Evolutionary conservation across 495 filamentous ascomycete species (phyloP), one percentile per base, ranked within the genome.

Genomic region (Penicillium psychrofluorescens): DNA sequence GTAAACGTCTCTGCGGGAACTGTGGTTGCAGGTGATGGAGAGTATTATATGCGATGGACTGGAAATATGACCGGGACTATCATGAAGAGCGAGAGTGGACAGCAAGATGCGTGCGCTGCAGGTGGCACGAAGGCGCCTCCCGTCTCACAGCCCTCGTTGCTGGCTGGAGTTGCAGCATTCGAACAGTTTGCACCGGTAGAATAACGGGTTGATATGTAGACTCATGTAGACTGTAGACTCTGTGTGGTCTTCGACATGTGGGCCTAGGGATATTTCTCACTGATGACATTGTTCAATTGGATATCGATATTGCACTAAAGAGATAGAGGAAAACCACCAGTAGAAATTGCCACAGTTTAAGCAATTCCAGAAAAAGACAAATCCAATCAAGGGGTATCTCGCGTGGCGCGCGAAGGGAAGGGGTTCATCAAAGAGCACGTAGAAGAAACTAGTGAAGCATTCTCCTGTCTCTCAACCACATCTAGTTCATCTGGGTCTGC

Each of bases 31-130:
- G 54, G 44, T 2, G 54, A 59, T 38, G 45, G 41, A 6, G 35
- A 45, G 45, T 48, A 49, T 31, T 57, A 63, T 47, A 44, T 55
- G 12, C 43, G 61, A 9, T 67, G 58, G 55, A 55, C 50, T 9
- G 64, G 57, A 22, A 16, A 43, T 7, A 31, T 62, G 41, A 30
- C 40, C 1, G 56, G 63, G 14, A 53, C 50, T 33, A n/a, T 60
- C 11, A 29, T 50, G 2, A 29, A 39, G 29, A 14, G 8, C 38
- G 38, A 33, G 31, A 13, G 14, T 14, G 27, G 36, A 11, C n/a
- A 11, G 37, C 11, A 36, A 9, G 27, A n/a, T 11, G 7, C 27
- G 0, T 30, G 38, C 12, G 30, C 16, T 15, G 6, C 14, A 22
- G 22, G 22, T 34, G n/a, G 14, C 12, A 10, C 11, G 2, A 22